These are phyloP conservation scores for Casuarina cunninghamiana DNA, from an alignment of 306 rosid species.

Conservation along the genomic window DNA sequence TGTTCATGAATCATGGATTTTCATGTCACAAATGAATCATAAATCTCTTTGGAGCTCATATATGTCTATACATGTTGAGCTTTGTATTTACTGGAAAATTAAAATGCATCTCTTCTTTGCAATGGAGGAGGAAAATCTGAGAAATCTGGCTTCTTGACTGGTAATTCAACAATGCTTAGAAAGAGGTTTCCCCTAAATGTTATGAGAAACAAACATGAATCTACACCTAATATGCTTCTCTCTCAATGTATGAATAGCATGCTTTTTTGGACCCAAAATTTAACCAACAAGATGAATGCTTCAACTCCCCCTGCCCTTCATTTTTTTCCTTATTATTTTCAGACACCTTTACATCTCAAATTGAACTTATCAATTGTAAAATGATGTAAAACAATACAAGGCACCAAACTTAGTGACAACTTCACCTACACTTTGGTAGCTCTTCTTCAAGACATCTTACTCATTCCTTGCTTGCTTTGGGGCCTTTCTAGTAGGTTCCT, in stretches of 20 bases:
- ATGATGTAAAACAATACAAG: constrained; percentile 4
- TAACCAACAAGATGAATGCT: constrained; percentile 33
- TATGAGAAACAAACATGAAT: no score
- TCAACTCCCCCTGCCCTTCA: no score
- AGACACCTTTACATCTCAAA: no score
- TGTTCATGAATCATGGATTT: constrained; percentile 14
- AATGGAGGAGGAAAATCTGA: constrained; percentile 73
- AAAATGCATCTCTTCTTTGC: constrained; percentile 30
- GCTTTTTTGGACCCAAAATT: constrained; percentile 32
- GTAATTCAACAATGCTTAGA: constrained; percentile 50
- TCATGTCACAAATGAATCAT: constrained; percentile 8
- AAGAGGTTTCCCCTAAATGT: constrained; percentile 42
- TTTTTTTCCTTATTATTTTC: no score
- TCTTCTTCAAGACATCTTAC: constrained; percentile 83
- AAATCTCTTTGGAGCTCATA: neutral
- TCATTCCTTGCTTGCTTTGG: constrained; percentile 69
- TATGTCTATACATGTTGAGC: constrained; percentile 8
- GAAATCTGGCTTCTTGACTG: constrained; percentile 50
- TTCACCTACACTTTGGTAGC: constrained; percentile 69
- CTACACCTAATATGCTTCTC: constrained; percentile 70
- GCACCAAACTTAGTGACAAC: neutral
- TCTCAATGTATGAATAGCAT: constrained; percentile 61
- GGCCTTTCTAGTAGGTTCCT: constrained; percentile 61
- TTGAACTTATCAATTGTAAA: no score
- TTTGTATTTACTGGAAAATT: constrained; percentile 18